These are phyloP conservation scores for Mrakia gelida DNA, from an alignment of 768 basidiomycete genomes.

Conservation along the genomic window DNA sequence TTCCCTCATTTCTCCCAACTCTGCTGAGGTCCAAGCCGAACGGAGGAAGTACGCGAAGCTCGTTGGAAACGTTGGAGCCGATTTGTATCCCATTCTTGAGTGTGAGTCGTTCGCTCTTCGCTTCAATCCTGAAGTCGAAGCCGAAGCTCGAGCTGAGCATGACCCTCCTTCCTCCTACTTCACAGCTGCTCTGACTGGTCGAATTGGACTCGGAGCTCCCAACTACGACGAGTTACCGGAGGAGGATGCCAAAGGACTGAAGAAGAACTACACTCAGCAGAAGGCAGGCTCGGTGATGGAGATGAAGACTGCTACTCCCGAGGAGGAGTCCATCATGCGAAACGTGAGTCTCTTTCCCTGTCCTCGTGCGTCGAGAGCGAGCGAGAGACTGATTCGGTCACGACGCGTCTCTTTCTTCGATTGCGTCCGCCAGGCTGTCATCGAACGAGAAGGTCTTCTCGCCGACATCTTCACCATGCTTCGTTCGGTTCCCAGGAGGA, in stretches of 20 bases:
- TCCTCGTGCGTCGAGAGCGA: not conserved
- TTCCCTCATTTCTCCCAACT: slow-evolving; percentile 70
- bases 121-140: too few species aligned
- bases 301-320: slow-evolving; percentile 38
- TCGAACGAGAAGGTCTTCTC: slow-evolving; percentile 75
- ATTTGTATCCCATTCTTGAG: slow-evolving; percentile 49
- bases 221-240: not conserved
- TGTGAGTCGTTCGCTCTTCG: not conserved
- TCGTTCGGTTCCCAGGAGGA: slow-evolving; percentile 63
- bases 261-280: slow-evolving; percentile 5
- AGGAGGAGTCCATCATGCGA: slow-evolving; percentile 6
- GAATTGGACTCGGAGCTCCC: slow-evolving; percentile 21
- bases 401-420: not conserved
- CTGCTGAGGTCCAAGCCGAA: slow-evolving; percentile 60
- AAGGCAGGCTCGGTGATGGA: slow-evolving; percentile 36
- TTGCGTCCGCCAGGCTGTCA: slow-evolving; percentile 44
- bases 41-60: slow-evolving; percentile 81
- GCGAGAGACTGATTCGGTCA: too few species aligned
- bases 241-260: slow-evolving; percentile 4
- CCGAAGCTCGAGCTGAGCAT: too few species aligned
- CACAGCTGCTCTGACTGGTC: slow-evolving; percentile 28
- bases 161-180: not conserved
- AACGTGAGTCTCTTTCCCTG: not conserved
- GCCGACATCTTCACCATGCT: slow-evolving; percentile 81
- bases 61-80: slow-evolving; percentile 84